A percentile compares a stretch with the other conserved stretches of the same genome.
Conservation (phyloP, 2,329 filamentous ascomycete genomes). For the Beauveria bassiana region DNA sequence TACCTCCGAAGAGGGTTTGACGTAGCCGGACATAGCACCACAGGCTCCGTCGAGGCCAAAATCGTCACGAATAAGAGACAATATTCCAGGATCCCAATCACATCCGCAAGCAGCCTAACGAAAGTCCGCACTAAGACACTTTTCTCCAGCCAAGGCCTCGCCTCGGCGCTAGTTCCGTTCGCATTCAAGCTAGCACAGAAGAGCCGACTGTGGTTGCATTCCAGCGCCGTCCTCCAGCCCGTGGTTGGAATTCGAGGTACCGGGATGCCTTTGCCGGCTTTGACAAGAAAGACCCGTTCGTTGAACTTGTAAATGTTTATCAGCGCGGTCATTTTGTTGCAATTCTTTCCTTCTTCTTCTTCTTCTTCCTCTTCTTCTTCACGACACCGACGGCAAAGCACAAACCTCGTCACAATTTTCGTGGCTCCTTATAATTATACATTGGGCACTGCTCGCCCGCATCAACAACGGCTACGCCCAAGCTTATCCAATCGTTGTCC, state of each 20-base stretch:
- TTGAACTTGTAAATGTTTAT: neutral
- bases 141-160: neutral
- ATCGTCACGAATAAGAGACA: constrained; percentile 3
- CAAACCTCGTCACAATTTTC: neutral
- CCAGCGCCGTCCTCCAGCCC: constrained; percentile 5
- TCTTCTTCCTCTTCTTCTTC: neutral
- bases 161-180: neutral
- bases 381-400: neutral
- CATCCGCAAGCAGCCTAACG: neutral
- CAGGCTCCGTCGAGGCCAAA: neutral
- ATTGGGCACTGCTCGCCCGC: neutral
- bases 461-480: neutral
- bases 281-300: neutral
- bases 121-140: neutral
- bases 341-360: neutral
- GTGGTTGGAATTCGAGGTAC: constrained; percentile 6
- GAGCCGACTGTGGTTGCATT: neutral
- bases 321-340: neutral
- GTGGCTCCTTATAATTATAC: neutral
- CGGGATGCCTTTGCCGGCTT: neutral
- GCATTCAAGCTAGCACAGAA: neutral
- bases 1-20: constrained; percentile 1
- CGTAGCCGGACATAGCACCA: neutral
- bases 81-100: neutral
- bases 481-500: neutral